Evolutionary conservation across 768 basidiomycete species (phyloP).

Genomic region (Boletus pseudopeckii): DNA sequence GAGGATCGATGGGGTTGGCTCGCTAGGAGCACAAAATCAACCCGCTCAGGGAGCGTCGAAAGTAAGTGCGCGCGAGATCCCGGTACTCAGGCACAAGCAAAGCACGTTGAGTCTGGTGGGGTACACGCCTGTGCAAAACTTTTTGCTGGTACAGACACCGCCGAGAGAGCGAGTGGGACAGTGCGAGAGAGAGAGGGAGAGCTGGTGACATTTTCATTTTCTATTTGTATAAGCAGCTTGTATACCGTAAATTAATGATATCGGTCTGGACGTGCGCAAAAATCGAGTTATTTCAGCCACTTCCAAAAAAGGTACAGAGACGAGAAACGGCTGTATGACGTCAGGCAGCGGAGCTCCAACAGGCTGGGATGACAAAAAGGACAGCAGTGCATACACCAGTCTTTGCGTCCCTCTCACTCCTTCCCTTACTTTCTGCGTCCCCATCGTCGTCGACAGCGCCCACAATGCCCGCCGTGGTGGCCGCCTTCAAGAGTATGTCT

Average conservation of each 20-base stretch:
- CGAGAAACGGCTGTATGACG: constrained; percentile 24
- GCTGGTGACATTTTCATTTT: background rate
- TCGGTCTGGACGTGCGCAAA: background rate
- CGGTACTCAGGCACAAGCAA: constrained; percentile 47
- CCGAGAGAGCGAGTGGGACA: constrained; percentile 46
- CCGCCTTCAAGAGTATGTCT: constrained; percentile 81
- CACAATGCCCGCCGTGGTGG: constrained; percentile 70
- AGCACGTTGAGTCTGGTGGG: constrained; percentile 63
- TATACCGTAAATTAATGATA: too few species aligned
- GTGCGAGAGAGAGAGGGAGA: constrained; percentile 33
- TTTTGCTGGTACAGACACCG: constrained; percentile 65
- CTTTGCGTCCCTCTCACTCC: background rate
- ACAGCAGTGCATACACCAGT: constrained; percentile 15
- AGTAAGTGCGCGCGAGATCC: constrained; percentile 39
- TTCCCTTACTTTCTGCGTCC: background rate
- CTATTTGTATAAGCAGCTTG: too few species aligned
- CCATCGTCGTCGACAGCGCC: constrained; percentile 5
- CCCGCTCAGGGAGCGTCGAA: constrained; percentile 50
- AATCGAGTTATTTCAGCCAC: background rate
- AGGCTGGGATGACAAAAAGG: constrained; percentile 31
- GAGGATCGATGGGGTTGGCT: constrained; percentile 26
- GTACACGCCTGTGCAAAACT: constrained; percentile 72
- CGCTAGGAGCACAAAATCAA: constrained; percentile 27
- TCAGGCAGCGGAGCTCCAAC: constrained; percentile 35
- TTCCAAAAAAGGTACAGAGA: constrained; percentile 10